Conservation (phyloP, 2,329 filamentous ascomycete genomes). For the Hymenoscyphus albidus region DNA sequence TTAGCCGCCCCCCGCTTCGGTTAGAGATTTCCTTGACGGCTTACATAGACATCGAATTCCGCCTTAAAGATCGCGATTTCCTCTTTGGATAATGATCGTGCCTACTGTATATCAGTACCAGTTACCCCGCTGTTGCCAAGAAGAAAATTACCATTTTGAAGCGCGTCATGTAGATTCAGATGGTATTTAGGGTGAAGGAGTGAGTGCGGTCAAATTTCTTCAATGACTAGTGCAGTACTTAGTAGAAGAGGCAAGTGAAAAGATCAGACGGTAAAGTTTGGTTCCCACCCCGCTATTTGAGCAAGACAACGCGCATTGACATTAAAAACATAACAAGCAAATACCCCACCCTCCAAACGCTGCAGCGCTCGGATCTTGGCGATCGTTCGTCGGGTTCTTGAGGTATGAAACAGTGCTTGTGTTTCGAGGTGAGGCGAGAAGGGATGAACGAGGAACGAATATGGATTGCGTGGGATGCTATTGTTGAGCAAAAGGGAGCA, state of each 20-base stretch:
- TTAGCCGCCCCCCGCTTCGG: conserved; percentile 20
- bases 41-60: conserved; percentile 28
- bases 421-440: neutral
- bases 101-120: conserved; percentile 1
- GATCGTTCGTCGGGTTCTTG: neutral
- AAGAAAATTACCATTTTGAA: neutral
- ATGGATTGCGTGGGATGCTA: neutral
- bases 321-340: neutral
- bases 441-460: neutral
- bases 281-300: neutral
- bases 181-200: neutral
- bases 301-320: neutral
- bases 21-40: neutral
- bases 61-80: conserved; percentile 27
- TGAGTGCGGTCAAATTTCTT: neutral
- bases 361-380: neutral
- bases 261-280: neutral
- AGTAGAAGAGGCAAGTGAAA: neutral
- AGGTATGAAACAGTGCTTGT: neutral
- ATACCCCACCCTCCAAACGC: neutral
- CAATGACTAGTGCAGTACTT: no score
- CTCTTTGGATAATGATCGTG: conserved; percentile 18
- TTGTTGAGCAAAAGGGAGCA: neutral
- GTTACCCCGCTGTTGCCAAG: neutral
- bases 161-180: neutral